Base-by-base conservation (phyloP, 2,329 filamentous ascomycete genomes). In the Teratosphaeria zuluensis region DNA sequence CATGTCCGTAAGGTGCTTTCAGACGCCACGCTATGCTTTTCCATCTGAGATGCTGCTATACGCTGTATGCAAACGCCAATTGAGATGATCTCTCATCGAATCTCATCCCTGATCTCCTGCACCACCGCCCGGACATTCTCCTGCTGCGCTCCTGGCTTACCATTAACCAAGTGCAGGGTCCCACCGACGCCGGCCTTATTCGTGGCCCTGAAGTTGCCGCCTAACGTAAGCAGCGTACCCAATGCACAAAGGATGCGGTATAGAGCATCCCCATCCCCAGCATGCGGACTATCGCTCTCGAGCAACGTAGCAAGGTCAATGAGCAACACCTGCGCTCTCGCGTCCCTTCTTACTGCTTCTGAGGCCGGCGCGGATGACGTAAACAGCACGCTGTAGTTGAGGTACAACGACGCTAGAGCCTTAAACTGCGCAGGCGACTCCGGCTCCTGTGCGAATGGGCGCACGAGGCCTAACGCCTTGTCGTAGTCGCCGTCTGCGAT, bases 331-430 rank as follows among this genome's bases (percentile, higher is more conserved):
- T 64, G 65, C 4, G 70, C 71, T 30, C 71, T 61, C 24, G 66
- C 64, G 19, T 54, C 70, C 11, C 71, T 64, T 21, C 63, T 63
- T 9, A 57, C 53, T 14, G 67, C 66, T 51, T 70, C 66, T 3
- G 55, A 60, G 4, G 70, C 54, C 1, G 69, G 68, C 11, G 69
- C 68, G 19, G 58, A 57, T 9, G 66, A 65, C 2, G 80, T 82
- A 4, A 89, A 81, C 11, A 92, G 80, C 1, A 96, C 90, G 0
- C 90, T 81, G 63, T 89, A 88, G 74, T 99, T 97, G 70, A 97
- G 86, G 60, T 88, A 86, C 0, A 90, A 80, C 0, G 94, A 96
- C 0, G 89, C 85, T 19, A 90, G 78, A 0, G 94, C 92, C 58
- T 96, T 86, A 55, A 88, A 83, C 11, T 97, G 78, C 65, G 95